Base-by-base conservation (phyloP, 2,329 filamentous ascomycete genomes). In the Clarireedia hainanense region DNA sequence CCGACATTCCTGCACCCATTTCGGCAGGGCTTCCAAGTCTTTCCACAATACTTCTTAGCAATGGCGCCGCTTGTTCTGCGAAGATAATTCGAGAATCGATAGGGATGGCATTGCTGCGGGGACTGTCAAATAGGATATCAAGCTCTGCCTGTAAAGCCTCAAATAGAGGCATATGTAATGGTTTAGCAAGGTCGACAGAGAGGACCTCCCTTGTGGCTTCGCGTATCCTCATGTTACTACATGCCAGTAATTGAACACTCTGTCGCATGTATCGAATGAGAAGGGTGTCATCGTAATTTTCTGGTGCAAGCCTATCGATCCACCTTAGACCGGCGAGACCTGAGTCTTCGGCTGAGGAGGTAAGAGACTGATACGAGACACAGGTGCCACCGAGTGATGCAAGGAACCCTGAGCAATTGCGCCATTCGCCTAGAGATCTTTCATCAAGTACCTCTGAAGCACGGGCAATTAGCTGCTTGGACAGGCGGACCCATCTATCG, bases 381-480 rank as follows among this genome's bases (percentile, higher is more conserved):
- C 84, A 88, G 53, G 83, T 78, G 2, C 84, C 84, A 14, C 83
- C 84, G 5, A 87, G 70, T 0, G 84, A 85, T 5, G 83, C 83
- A 10, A 88, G 73, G 60, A 88, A 86, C 0, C 84, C 84, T 1
- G 84, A 86, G 63, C 83, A 79, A 60, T 87, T 88, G 39, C 84
- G 77, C 84, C 84, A 88, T 64, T 86, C 82, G 1, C 79, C 76
- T 14, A 86, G 69, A 3, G 74, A 73, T 57, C 71, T 76, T 60
- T 85, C 83, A 37, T 83, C 76, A 17, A 83, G 69, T 6, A 69
- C 69, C 23, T 84, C 79, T 4, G 73, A 63, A 2, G 75, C 67
- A 1, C 75, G 73, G n/a, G 65, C 76, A 15, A 81, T 81, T 9
- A 86, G 77, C 52, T 85, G 80, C 61, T 81, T 83, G 7, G 81